Evolutionary conservation across 805 yeast species (phyloP).

Genomic region (Starmera amethionina): DNA sequence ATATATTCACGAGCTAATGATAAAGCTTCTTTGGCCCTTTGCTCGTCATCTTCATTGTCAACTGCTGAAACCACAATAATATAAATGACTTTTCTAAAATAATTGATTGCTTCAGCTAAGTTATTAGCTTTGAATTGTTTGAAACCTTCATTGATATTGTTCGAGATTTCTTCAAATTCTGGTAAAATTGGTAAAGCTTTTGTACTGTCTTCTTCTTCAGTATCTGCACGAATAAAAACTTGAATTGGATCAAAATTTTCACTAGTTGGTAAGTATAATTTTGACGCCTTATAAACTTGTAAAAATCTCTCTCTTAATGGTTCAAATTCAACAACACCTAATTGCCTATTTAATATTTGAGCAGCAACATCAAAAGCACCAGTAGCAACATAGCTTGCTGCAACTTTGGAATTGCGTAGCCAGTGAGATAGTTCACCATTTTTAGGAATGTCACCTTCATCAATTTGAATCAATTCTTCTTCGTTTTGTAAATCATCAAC

Average conservation of each 20-base stretch:
- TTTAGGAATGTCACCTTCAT: slow-evolving; percentile 18
- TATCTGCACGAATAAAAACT: slow-evolving; percentile 54
- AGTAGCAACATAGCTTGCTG: slow-evolving; percentile 90
- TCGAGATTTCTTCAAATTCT: slow-evolving; percentile 58
- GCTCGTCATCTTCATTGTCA: slow-evolving; percentile 63
- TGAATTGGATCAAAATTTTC: slow-evolving; percentile 65
- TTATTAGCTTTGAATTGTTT: slow-evolving; percentile 76
- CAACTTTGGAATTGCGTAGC: slow-evolving; percentile 81
- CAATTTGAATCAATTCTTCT: slow-evolving; percentile 31
- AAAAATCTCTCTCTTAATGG: slow-evolving; percentile 78
- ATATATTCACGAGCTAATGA: slow-evolving; percentile 81
- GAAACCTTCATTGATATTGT: slow-evolving; percentile 60
- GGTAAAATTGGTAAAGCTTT: slow-evolving; percentile 61
- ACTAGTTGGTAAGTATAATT: slow-evolving; percentile 60
- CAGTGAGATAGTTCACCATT: slow-evolving; percentile 57
- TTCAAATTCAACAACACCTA: slow-evolving; percentile 78
- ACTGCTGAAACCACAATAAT: slow-evolving; percentile 65
- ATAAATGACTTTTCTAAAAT: slow-evolving; percentile 74
- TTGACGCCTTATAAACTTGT: slow-evolving; percentile 75
- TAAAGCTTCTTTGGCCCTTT: slow-evolving; percentile 62
- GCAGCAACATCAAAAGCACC: slow-evolving; percentile 97
- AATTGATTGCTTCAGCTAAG: slow-evolving; percentile 67
- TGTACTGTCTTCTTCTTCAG: slow-evolving; percentile 41
- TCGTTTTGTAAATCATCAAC: slow-evolving; percentile 50
- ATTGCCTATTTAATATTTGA: slow-evolving; percentile 80